phyloP scores from a whole-genome alignment of 2,329 filamentous ascomycete genomes.

The Aspergillus pseudoviridinutans region DNA sequence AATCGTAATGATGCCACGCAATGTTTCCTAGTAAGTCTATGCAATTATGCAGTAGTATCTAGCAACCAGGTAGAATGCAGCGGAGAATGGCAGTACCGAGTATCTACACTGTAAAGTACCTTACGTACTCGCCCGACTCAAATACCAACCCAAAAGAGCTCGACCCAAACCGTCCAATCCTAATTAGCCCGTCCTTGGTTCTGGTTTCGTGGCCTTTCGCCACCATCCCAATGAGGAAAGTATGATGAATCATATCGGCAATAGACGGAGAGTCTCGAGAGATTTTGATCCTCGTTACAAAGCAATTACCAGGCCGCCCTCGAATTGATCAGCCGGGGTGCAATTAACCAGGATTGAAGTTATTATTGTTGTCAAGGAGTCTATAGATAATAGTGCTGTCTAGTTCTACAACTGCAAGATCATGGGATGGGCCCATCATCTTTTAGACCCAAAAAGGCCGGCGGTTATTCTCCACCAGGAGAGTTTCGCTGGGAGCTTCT shows the following conservation, averaged over 20 bases:
- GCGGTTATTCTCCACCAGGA: constrained; percentile 28
- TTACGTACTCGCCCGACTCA: background rate
- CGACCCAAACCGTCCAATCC: background rate
- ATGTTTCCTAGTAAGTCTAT: background rate
- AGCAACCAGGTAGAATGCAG: background rate
- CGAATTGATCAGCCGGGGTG: background rate
- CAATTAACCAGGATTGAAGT: background rate
- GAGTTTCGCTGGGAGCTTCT: constrained; percentile 34
- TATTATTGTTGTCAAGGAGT: background rate
- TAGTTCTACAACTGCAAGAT: background rate
- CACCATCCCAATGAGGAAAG: background rate
- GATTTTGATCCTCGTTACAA: background rate
- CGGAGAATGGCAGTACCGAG: background rate
- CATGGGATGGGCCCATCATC: constrained; percentile 9
- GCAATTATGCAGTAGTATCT: background rate
- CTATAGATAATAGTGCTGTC: background rate
- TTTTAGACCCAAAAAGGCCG: constrained; percentile 12
- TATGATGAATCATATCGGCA: constrained; percentile 16
- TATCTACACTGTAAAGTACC: background rate
- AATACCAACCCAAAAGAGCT: background rate
- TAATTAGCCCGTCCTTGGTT: background rate
- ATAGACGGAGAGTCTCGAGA: background rate
- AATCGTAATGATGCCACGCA: background rate
- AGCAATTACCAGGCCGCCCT: background rate
- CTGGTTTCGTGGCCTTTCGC: background rate